These are phyloP conservation scores for Monilinia aucupariae DNA, from an alignment of 2,329 filamentous ascomycete genomes.

Conservation along the genomic window DNA sequence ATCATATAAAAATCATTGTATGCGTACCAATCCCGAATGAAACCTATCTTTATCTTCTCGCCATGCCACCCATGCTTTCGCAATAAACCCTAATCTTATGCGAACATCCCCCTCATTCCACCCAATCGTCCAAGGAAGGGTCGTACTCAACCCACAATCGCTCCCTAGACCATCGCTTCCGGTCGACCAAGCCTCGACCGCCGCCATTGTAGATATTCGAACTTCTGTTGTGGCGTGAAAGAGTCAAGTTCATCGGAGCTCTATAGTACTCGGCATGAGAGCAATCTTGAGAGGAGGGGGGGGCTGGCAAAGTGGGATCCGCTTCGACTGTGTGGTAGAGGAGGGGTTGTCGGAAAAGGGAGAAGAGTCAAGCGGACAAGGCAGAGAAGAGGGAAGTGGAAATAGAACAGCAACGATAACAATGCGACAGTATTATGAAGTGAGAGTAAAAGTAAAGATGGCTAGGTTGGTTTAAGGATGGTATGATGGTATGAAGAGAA, in stretches of 20 bases:
- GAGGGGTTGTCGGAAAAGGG: conserved; percentile 3
- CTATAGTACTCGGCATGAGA: conserved; percentile 20
- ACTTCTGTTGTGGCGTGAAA: conserved; percentile 31
- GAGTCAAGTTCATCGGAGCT: conserved; percentile 36
- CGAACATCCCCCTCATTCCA: conserved; percentile 39
- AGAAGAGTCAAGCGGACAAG: background rate
- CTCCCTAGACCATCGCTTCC: conserved; percentile 38
- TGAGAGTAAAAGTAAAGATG: conserved; percentile 9
- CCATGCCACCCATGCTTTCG: conserved; percentile 35
- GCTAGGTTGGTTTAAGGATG: background rate
- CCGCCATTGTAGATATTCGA: conserved; percentile 41
- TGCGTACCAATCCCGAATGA: conserved; percentile 31
- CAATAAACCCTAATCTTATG: conserved; percentile 36
- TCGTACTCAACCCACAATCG: conserved; percentile 40
- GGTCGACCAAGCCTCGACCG: conserved; percentile 39
- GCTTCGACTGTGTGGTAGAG: conserved; percentile 9
- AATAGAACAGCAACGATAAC: too few species aligned
- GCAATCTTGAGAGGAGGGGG: conserved; percentile 6
- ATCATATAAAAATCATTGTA: conserved; percentile 22
- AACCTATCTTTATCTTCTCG: conserved; percentile 24
- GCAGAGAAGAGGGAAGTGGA: conserved; percentile 7
- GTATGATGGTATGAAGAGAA: conserved; percentile 9
- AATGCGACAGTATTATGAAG: background rate
- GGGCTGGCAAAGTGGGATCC: conserved; percentile 18
- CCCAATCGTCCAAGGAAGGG: conserved; percentile 41